Base-by-base conservation (phyloP, 192 early-diverging fungal genomes). In the Mortierella alpina region DNA sequence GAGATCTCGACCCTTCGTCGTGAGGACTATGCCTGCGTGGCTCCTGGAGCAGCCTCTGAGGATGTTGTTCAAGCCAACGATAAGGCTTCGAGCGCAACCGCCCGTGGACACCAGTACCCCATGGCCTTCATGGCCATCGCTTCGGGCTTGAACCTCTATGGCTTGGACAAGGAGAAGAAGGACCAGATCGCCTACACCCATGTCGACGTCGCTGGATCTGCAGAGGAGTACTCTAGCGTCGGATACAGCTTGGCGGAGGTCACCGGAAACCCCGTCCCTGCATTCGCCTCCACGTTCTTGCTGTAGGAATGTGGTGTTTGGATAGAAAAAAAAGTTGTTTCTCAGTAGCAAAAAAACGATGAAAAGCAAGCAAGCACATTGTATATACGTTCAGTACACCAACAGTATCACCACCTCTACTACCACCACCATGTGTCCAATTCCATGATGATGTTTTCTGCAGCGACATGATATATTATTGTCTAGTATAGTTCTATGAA, bases 91-190 rank as follows among this genome's bases (percentile, higher is more conserved):
- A 89, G 87, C 5, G 68, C 82, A 79, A 97, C 93, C 14, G 74
- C 85, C 68, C 91, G 95, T 71, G 95, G 94, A 14, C 95, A 97
- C 73, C 92, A 94, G 75, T 96, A 90, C 82, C 95, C 95, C 41
- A 94, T 92, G 17, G 95, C 93, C 12, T 96, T 94, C 66, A 89
- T 97, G 83, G 73, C 89, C 51, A 77, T 93, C 66, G 94, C 95
- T 5, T 91, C 94, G 31, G 94, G 95, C 3, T 62, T 97, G 54
- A 83, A 91, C 71, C 74, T 88, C 59, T 91, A 95, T 78, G 92
- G 94, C 52, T 73, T 93, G 61, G 82, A 85, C 22, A 85, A 91
- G 23, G 84, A 85, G 45, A 60, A 68, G 56, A 73, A 86, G 9
- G 63, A 85, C 5, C 92, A 89, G 46, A 90, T 97, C 56, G 86